These are phyloP conservation scores for Quillaja saponaria DNA, from an alignment of 306 rosid species.

Conservation along the genomic window DNA sequence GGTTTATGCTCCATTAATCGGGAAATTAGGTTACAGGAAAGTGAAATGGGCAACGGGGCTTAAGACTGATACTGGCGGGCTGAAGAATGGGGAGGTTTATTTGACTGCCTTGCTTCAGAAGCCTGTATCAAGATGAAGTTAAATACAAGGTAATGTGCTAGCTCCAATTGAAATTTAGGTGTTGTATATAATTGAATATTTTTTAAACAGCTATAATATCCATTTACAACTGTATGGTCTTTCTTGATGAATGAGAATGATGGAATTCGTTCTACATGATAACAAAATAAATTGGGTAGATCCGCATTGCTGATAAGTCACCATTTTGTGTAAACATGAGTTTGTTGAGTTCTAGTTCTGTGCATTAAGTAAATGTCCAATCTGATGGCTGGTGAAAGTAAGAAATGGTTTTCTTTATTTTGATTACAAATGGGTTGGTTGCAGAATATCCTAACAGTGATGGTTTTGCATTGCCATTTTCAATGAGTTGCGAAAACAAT, in stretches of 20 bases:
- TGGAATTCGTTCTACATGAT: neutral
- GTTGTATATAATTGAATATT: neutral
- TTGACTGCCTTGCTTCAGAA: slow-evolving; percentile 88
- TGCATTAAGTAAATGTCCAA: too few species aligned
- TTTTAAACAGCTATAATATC: neutral
- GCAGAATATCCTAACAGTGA: too few species aligned
- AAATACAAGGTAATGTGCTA: slow-evolving; percentile 25
- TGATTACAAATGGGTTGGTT: too few species aligned
- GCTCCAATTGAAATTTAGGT: neutral
- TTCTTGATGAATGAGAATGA: neutral
- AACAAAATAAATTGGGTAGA: neutral
- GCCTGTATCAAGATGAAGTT: slow-evolving; percentile 67
- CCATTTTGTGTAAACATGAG: too few species aligned
- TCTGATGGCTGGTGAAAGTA: too few species aligned
- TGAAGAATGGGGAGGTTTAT: slow-evolving; percentile 78
- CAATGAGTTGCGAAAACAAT: too few species aligned
- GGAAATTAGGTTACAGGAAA: slow-evolving; percentile 79
- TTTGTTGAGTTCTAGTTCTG: too few species aligned
- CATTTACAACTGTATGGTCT: neutral
- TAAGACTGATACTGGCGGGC: slow-evolving; percentile 58
- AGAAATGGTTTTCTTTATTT: too few species aligned
- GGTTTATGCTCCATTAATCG: slow-evolving; percentile 72
- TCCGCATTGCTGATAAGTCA: neutral
- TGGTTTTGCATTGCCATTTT: too few species aligned
- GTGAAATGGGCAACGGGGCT: slow-evolving; percentile 87